A percentile compares a stretch with the other conserved stretches of the same genome.
phyloP scores from a whole-genome alignment of 805 yeast species.

The Candida chilensis region DNA sequence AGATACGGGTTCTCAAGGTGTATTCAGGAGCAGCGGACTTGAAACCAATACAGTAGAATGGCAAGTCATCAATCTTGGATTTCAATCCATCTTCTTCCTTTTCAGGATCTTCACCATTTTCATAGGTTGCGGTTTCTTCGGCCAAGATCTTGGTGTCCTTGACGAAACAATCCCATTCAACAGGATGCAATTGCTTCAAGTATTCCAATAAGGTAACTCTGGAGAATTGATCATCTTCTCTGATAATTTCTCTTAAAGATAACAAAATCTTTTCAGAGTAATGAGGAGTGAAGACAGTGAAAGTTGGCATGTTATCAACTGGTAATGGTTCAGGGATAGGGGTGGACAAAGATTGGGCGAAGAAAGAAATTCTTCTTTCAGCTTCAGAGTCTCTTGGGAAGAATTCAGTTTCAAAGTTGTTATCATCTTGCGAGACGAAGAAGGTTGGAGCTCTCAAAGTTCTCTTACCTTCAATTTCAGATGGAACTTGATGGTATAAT shows the following conservation, averaged over 20 bases:
- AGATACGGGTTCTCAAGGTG: slow-evolving; percentile 90
- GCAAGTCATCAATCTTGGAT: slow-evolving; percentile 82
- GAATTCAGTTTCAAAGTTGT: slow-evolving; percentile 89
- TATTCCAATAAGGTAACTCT: slow-evolving; percentile 91
- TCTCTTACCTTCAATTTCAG: slow-evolving; percentile 96
- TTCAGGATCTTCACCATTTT: slow-evolving; percentile 38
- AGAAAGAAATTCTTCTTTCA: slow-evolving; percentile 98
- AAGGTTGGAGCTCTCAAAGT: slow-evolving; percentile 98
- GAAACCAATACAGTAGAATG: slow-evolving; percentile 94
- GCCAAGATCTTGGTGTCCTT: slow-evolving; percentile 93
- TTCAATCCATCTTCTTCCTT: slow-evolving; percentile 57
- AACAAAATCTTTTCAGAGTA: slow-evolving; percentile 89
- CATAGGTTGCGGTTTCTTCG: slow-evolving; percentile 83
- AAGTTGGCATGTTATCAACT: slow-evolving; percentile 99
- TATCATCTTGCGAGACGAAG: slow-evolving; percentile 96
- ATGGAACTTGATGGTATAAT: slow-evolving; percentile 96
- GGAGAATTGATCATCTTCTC: slow-evolving; percentile 95
- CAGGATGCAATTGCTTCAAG: slow-evolving; percentile 89
- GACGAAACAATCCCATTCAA: slow-evolving; percentile 97
- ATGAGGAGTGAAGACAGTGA: slow-evolving; percentile 94
- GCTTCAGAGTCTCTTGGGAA: slow-evolving; percentile 98
- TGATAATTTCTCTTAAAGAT: slow-evolving; percentile 90
- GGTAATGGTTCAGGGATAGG: slow-evolving; percentile 99
- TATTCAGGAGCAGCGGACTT: slow-evolving; percentile 97
- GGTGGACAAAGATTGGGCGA: slow-evolving; percentile 97